Evolutionary conservation across 441 rosid species (phyloP).

Genomic region (Flueggea neowawraea): DNA sequence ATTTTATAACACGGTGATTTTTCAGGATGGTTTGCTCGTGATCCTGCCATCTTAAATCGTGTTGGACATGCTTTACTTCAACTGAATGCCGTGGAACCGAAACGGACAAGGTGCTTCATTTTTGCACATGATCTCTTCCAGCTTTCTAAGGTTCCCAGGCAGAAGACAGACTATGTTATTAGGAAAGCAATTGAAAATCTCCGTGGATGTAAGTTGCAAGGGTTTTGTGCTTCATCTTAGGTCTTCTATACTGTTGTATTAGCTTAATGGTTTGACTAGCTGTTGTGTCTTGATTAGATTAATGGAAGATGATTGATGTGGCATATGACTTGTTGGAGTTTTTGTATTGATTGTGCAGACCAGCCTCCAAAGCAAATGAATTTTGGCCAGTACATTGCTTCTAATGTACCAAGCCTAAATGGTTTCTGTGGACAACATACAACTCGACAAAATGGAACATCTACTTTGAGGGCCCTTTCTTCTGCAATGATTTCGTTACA

Average conservation of each 20-base stretch:
- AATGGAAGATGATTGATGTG: neutral
- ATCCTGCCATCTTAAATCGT: constrained; percentile 59
- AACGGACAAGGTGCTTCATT: constrained; percentile 53
- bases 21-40: constrained; percentile 89
- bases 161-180: constrained; percentile 60
- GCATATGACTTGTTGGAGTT: constrained; percentile 7
- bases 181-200: constrained; percentile 73
- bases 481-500: constrained; percentile 73
- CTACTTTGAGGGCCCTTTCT: constrained; percentile 67
- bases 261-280: neutral
- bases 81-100: constrained; percentile 56
- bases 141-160: constrained; percentile 78
- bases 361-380: constrained; percentile 65
- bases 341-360: constrained; percentile 52
- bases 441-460: constrained; percentile 43
- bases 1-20: constrained; percentile 1
- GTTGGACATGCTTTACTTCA: constrained; percentile 73
- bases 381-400: constrained; percentile 55
- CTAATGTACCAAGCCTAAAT: constrained; percentile 71
- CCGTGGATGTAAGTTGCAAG: constrained; percentile 78
- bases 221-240: constrained; percentile 3
- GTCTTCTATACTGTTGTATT: constrained; percentile 1
- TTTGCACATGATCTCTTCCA: constrained; percentile 90
- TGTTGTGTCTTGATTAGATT: neutral
- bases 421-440: constrained; percentile 44